Evolutionary conservation across 1,139 yeast genomes (phyloP), one percentile per base, ranked within the genome.

Genomic region (Sugiyamaella neomexicana): DNA sequence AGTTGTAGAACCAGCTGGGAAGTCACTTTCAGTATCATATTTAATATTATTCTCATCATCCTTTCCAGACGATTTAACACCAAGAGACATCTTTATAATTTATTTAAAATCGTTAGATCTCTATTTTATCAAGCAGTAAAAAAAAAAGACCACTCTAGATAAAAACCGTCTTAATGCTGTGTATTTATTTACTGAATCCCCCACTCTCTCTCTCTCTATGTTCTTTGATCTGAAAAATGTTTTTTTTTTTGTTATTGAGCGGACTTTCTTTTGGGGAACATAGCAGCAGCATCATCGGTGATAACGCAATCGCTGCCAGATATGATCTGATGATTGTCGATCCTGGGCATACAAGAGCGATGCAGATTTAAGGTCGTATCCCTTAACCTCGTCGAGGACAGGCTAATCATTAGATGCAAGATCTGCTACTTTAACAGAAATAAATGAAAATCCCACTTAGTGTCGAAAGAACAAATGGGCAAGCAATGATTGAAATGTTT

Each of bases 251-350:
- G 42, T 15, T 16, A 12, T 12, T 12, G 42, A 16, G n/a, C 23
- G 7, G 8, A 29, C 17, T 38, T 38, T 36, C 23, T 38, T 38
- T n/a, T 34, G 38, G 38, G 8, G 16, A 34, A n/a, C 38, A 34
- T n/a, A 34, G 38, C 38, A 23, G 20, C 9, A 20, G 12, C 27
- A 23, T 40, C 17, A 40, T 10, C 44, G 15, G 32, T 6, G 44
- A 40, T 40, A 40, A 25, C 44, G 44, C 44, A 40, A 40, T 40
- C 2, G 32, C 32, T 15, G 9, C 13, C 31, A n/a, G 38, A n/a
- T n/a, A 34, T 40, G 44, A 25, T 25, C 23, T 25, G 44, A 40
- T 25, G 32, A 34, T 5, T 13, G 38, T 34, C 38, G 38, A 34
- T 34, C 38, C 15, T 13, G 15, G 13, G n/a, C 8, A 7, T n/a